These are phyloP conservation scores for Leucosporidium scottii DNA, from an alignment of 768 basidiomycete genomes.

Conservation along the genomic window DNA sequence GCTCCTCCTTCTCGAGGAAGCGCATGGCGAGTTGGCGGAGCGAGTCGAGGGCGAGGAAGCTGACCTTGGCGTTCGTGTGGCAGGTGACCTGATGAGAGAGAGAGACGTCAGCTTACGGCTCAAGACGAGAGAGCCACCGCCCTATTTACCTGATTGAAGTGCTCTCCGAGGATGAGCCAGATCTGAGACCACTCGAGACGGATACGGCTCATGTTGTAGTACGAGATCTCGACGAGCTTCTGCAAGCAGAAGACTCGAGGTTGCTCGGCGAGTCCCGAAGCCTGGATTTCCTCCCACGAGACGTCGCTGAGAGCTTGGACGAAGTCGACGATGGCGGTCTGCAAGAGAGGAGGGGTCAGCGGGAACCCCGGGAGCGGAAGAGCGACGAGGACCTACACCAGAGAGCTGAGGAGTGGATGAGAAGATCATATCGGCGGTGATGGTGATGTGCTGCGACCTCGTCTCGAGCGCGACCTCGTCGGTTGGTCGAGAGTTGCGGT, in stretches of 20 bases:
- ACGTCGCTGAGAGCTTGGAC: constrained; percentile 92
- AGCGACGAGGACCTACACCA: constrained; percentile 56
- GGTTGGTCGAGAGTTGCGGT: constrained; percentile 51
- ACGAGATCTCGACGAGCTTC: constrained; percentile 97
- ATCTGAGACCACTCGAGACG: constrained; percentile 96
- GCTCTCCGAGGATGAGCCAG: constrained; percentile 96
- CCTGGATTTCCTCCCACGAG: constrained; percentile 99
- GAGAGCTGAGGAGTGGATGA: constrained; percentile 89
- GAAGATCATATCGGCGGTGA: constrained; percentile 99
- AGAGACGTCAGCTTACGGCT: neutral
- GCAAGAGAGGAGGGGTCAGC: constrained; percentile 2
- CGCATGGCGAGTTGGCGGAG: constrained; percentile 95
- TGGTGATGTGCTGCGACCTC: constrained; percentile 93
- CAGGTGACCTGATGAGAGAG: constrained; percentile 73
- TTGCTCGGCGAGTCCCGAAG: constrained; percentile 85
- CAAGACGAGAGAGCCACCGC: neutral
- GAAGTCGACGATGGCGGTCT: constrained; percentile 97
- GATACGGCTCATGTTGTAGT: constrained; percentile 98
- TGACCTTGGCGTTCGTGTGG: constrained; percentile 93
- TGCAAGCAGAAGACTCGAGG: constrained; percentile 94
- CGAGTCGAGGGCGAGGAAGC: constrained; percentile 93
- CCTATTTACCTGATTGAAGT: constrained; percentile 82
- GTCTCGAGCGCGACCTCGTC: constrained; percentile 97
- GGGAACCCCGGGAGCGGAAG: no score
- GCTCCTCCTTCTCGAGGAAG: constrained; percentile 95